Conservation (phyloP, 1,284 basidiomycete genomes). For the Fomitopsis schrenkii region DNA sequence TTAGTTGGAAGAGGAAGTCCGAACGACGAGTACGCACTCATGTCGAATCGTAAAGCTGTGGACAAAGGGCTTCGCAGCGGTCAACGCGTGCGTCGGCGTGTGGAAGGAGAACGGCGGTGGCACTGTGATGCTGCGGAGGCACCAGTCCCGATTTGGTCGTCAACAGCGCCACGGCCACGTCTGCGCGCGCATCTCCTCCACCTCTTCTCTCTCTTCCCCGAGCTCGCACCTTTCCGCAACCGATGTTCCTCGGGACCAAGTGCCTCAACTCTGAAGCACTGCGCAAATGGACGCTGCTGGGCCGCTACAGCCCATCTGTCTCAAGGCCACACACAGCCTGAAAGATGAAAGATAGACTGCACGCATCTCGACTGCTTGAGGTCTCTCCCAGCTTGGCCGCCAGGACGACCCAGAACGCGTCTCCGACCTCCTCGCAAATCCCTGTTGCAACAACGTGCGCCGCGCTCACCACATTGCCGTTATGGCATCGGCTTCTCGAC, state of each 20-base stretch:
- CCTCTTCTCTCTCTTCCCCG: background rate
- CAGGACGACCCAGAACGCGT: background rate
- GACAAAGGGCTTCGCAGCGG: background rate
- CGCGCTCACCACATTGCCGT: no score
- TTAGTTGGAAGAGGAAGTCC: background rate
- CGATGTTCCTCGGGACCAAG: no score
- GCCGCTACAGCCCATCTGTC: no score
- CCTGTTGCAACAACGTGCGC: background rate
- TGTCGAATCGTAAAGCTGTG: slow-evolving; percentile 12
- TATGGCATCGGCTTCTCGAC: background rate
- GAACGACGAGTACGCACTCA: slow-evolving; percentile 13
- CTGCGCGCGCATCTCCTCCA: background rate
- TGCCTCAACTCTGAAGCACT: no score
- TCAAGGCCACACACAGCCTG: no score
- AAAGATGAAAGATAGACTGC: no score
- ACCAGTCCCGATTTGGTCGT: background rate
- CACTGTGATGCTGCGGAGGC: background rate
- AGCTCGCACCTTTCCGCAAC: no score
- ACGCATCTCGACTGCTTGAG: background rate
- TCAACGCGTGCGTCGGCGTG: slow-evolving; percentile 5
- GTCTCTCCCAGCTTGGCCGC: background rate
- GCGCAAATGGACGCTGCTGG: no score
- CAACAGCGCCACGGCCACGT: slow-evolving; percentile 1
- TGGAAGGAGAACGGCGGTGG: background rate
- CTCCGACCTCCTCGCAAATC: background rate